A percentile compares a stretch with the other conserved stretches of the same genome.
Conservation (phyloP, 306 rosid genomes). For the Rosa persica region DNA sequence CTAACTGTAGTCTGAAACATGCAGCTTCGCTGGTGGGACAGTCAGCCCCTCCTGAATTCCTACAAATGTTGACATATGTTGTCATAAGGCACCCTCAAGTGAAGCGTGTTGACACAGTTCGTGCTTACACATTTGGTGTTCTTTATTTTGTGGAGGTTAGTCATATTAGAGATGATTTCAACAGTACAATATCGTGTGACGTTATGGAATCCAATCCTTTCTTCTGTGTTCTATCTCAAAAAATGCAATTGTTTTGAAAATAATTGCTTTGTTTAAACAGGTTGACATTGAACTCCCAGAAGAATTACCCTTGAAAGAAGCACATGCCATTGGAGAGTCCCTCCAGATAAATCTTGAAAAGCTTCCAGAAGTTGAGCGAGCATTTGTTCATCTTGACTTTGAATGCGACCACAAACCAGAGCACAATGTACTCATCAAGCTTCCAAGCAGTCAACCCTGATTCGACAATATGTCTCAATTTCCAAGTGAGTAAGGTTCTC, state of each 20-base stretch:
- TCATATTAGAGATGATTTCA: neutral
- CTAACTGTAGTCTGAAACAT: neutral
- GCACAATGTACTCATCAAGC: constrained; percentile 65
- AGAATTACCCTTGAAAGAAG: constrained; percentile 73
- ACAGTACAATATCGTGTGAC: neutral
- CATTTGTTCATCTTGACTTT: constrained; percentile 93
- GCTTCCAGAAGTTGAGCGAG: constrained; percentile 83
- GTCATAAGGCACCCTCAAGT: constrained; percentile 65
- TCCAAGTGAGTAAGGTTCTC: neutral
- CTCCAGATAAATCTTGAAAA: constrained; percentile 74
- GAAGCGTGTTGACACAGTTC: constrained; percentile 87
- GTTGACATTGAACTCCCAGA: constrained; percentile 94
- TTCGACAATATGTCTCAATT: constrained; percentile 7
- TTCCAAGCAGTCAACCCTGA: constrained; percentile 59
- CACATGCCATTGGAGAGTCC: constrained; percentile 75
- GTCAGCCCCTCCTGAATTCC: constrained; percentile 89
- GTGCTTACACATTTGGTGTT: constrained; percentile 95
- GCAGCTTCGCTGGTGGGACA: constrained; percentile 88
- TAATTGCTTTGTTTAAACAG: constrained; percentile 37
- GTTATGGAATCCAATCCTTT: neutral
- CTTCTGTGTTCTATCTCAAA: neutral
- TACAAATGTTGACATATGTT: constrained; percentile 85
- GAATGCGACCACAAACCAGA: constrained; percentile 97
- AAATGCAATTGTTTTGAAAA: neutral
- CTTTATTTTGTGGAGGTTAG: constrained; percentile 96